Evolutionary conservation across 169 alveolate genomes (phyloP).

Genomic region (Plasmodium falciparum): DNA sequence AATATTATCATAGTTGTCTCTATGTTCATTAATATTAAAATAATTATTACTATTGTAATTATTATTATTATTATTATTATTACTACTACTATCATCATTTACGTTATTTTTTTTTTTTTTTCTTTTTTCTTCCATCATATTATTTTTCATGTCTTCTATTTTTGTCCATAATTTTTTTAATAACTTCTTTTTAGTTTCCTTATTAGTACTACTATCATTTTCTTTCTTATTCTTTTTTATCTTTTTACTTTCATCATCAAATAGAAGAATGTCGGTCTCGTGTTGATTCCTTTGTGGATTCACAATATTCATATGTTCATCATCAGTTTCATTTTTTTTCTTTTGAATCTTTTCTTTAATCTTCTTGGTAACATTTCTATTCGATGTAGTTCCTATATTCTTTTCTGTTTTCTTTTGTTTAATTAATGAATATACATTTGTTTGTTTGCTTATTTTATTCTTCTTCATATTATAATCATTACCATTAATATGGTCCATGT

Average conservation of each 20-base stretch:
- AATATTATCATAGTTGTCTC: neutral
- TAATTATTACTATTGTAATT: neutral
- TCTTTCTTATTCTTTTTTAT: neutral
- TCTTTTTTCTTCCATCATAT: neutral
- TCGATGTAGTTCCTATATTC: neutral
- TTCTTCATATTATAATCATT: neutral
- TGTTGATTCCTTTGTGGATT: constrained; percentile 5
- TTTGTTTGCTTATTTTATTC: neutral
- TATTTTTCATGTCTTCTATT: constrained; percentile 7
- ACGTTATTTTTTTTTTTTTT: neutral
- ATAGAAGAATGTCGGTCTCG: neutral
- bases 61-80: neutral
- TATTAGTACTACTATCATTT: no score
- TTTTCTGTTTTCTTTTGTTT: neutral
- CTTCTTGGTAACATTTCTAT: no score
- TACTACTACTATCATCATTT: neutral
- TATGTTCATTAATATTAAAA: neutral
- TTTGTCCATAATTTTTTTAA: constrained; percentile 20
- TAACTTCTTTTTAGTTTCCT: neutral
- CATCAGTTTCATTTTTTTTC: neutral
- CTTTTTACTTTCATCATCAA: neutral
- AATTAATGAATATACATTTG: no score
- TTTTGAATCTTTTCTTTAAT: neutral
- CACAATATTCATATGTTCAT: neutral
- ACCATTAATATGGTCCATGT: neutral